Percentiles rank a stretch among this genome's conserved stretches.
Evolutionary conservation across 2,329 filamentous ascomycete species (phyloP).

Genomic region (Alternaria longipes): DNA sequence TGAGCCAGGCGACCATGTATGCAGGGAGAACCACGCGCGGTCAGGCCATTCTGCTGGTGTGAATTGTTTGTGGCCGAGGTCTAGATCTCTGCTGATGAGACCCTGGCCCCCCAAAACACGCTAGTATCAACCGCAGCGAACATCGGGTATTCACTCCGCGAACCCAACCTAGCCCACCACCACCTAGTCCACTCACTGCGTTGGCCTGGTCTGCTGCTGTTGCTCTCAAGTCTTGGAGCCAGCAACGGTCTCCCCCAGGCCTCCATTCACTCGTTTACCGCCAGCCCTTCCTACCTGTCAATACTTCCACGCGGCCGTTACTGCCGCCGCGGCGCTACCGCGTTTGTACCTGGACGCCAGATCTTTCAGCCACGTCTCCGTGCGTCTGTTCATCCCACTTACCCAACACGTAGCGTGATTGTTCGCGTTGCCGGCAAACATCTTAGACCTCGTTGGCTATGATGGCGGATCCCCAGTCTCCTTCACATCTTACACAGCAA

Average conservation of each 20-base stretch:
- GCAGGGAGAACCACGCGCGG: conserved; percentile 1
- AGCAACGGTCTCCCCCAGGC: conserved; percentile 1
- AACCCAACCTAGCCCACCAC: conserved; percentile 11
- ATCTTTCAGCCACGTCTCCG: conserved; percentile 38
- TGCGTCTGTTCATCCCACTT: conserved; percentile 28
- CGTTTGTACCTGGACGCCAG: conserved; percentile 33
- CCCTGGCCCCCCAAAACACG: conserved; percentile 2
- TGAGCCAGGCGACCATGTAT: neutral
- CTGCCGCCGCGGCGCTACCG: conserved; percentile 30
- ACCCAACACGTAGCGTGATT: conserved; percentile 22
- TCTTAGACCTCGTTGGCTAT: conserved; percentile 23
- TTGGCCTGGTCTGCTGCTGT: neutral
- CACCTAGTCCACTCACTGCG: neutral
- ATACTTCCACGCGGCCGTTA: conserved; percentile 24
- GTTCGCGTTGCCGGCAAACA: conserved; percentile 21
- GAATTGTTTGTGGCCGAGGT: conserved; percentile 10
- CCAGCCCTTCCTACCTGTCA: conserved; percentile 10
- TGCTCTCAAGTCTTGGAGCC: neutral
- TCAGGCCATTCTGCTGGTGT: conserved; percentile 12
- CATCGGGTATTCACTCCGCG: conserved; percentile 15
- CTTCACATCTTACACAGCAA: conserved; percentile 21
- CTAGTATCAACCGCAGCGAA: conserved; percentile 19
- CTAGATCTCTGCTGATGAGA: conserved; percentile 14
- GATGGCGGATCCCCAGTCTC: conserved; percentile 23
- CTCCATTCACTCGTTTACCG: conserved; percentile 9